A percentile compares a stretch with the other conserved stretches of the same genome.
Conservation (phyloP, 106 monocot genomes). For the Acanthochlamys bracteata region DNA sequence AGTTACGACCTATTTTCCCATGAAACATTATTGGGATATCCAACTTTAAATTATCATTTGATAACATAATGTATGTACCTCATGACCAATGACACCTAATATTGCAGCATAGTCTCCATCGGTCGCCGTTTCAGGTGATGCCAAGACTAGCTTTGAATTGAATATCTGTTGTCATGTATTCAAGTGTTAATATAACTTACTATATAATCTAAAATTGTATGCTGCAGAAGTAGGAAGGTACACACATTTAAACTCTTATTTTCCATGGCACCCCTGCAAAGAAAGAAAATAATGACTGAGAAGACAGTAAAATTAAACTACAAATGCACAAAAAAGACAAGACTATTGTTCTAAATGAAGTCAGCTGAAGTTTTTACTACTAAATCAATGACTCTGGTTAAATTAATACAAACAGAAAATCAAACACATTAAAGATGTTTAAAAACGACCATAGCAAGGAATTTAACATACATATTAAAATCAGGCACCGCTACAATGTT, state of each 20-base stretch:
- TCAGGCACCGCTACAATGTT: slow-evolving; percentile 99
- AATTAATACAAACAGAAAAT: not conserved
- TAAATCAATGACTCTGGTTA: too few species aligned
- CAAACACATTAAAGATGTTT: not conserved
- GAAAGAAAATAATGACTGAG: not conserved
- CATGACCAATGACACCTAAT: slow-evolving; percentile 95
- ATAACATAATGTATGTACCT: slow-evolving; percentile 44
- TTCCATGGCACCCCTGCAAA: slow-evolving; percentile 99
- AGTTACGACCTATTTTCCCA: too few species aligned
- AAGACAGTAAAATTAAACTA: not conserved
- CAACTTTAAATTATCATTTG: too few species aligned
- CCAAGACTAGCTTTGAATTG: slow-evolving; percentile 91
- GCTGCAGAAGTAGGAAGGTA: slow-evolving; percentile 11
- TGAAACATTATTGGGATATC: too few species aligned
- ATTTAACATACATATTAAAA: slow-evolving; percentile 84
- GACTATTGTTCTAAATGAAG: not conserved
- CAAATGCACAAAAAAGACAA: not conserved
- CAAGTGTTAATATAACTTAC: slow-evolving; percentile 11
- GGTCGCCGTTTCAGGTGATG: slow-evolving; percentile 94
- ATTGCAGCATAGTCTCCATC: slow-evolving; percentile 99
- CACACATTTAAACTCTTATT: slow-evolving; percentile 98
- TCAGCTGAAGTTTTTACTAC: too few species aligned
- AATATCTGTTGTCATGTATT: slow-evolving; percentile 56
- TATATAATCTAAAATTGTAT: too few species aligned
- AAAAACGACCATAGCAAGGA: not conserved